Conservation (phyloP, 768 basidiomycete species). For the Boletus speciosus region DNA sequence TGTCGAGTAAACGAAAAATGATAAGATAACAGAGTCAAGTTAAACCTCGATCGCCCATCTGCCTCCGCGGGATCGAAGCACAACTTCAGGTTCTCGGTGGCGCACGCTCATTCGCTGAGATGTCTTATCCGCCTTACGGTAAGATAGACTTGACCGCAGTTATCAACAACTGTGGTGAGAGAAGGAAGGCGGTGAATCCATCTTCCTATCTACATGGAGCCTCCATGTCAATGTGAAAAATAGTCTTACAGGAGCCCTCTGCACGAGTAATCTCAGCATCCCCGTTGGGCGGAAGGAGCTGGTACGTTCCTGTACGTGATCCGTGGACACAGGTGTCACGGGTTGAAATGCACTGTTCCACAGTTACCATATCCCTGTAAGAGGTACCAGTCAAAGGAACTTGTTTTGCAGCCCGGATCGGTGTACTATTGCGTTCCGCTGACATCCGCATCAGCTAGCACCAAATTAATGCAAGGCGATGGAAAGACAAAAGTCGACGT, state of each 20-base stretch:
- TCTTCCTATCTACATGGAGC: slow-evolving; percentile 3
- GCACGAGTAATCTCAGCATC: neutral
- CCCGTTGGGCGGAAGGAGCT: neutral
- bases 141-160: slow-evolving; percentile 1
- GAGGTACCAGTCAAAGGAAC: neutral
- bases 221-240: neutral
- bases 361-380: neutral
- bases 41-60: slow-evolving; percentile 12
- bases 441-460: neutral
- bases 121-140: slow-evolving; percentile 5
- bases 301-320: slow-evolving; percentile 10
- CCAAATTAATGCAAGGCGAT: neutral
- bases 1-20: slow-evolving; percentile 9
- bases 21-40: slow-evolving; percentile 25
- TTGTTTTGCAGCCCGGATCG: neutral
- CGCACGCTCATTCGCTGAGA: neutral
- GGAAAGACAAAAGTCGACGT: neutral
- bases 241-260: neutral
- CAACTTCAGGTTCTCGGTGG: neutral
- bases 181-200: neutral
- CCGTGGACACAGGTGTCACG: slow-evolving; percentile 11
- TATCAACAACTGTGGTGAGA: neutral
- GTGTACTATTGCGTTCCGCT: neutral
- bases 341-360: neutral
- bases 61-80: slow-evolving; percentile 24